A percentile compares a stretch with the other conserved stretches of the same genome.
Conservation (phyloP, 2,329 filamentous ascomycete species). For the Colletotrichum sp. region DNA sequence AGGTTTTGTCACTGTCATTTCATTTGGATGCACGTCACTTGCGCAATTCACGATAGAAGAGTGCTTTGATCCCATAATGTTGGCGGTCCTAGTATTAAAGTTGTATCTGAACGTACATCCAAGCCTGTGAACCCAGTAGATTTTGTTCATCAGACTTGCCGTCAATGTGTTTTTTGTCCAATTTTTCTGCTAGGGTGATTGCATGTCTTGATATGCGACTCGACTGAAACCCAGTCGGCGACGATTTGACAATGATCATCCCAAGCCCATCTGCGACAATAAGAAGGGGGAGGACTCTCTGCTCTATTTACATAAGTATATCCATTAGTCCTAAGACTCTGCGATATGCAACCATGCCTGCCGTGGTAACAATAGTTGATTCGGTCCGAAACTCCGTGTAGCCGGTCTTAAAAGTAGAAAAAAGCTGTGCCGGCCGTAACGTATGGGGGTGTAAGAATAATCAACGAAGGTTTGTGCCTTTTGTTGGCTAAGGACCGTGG, state of each 20-base stretch:
- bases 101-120: constrained; percentile 5
- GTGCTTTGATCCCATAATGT: background rate
- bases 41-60: background rate
- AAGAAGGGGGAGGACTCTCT: background rate
- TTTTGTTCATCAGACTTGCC: background rate
- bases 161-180: background rate
- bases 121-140: background rate
- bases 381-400: constrained; percentile 7
- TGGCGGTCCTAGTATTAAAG: constrained; percentile 14
- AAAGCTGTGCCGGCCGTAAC: background rate
- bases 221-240: background rate
- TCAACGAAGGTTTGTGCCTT: background rate
- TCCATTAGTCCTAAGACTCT: constrained; percentile 6
- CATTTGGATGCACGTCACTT: background rate
- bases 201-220: background rate
- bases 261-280: background rate
- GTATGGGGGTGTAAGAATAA: background rate
- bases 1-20: background rate
- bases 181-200: background rate
- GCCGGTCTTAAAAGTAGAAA: background rate
- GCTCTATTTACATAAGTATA: constrained; percentile 12
- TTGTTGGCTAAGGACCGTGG: background rate
- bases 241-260: background rate
- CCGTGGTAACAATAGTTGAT: background rate
- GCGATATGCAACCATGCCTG: constrained; percentile 14